Evolutionary conservation across 1,284 basidiomycete species (phyloP).

Genomic region (Ceratobasidium theobromae): DNA sequence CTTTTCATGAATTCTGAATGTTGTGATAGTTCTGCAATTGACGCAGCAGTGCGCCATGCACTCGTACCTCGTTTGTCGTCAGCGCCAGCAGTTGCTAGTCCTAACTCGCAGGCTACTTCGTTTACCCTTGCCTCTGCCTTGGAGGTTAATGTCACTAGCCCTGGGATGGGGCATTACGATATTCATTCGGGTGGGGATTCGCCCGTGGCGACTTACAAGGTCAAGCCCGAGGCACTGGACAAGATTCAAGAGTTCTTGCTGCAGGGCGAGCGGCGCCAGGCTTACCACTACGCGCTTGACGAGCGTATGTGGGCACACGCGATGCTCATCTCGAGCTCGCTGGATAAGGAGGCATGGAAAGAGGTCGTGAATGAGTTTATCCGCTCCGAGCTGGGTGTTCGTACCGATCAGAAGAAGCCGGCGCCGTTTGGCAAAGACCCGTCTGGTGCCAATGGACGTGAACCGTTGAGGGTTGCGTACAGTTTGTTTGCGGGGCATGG

Average conservation of each 20-base stretch:
- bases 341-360: conserved; percentile 93
- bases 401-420: conserved; percentile 32
- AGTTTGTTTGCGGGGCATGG: conserved; percentile 85
- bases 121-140: conserved; percentile 34
- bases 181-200: conserved; percentile 41
- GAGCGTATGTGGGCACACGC: conserved; percentile 95
- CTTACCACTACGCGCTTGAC: conserved; percentile 86
- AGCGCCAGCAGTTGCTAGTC: conserved; percentile 34
- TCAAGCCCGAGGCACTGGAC: conserved; percentile 65
- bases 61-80: conserved; percentile 59
- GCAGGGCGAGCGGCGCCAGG: conserved; percentile 81
- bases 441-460: conserved; percentile 54
- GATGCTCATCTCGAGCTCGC: conserved; percentile 88
- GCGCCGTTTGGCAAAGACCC: conserved; percentile 25
- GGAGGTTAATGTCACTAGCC: conserved; percentile 6
- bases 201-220: conserved; percentile 43
- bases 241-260: conserved; percentile 78
- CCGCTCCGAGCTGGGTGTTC: conserved; percentile 67
- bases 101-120: conserved; percentile 23
- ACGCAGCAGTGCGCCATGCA: conserved; percentile 62
- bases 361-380: conserved; percentile 88
- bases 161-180: conserved; percentile 5
- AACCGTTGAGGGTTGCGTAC: conserved; percentile 80
- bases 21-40: conserved; percentile 63
- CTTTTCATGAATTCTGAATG: background rate